Percentiles rank a stretch among this genome's conserved stretches.
phyloP scores from a whole-genome alignment of 1,139 yeast genomes.

The Lodderomyces margitis region DNA sequence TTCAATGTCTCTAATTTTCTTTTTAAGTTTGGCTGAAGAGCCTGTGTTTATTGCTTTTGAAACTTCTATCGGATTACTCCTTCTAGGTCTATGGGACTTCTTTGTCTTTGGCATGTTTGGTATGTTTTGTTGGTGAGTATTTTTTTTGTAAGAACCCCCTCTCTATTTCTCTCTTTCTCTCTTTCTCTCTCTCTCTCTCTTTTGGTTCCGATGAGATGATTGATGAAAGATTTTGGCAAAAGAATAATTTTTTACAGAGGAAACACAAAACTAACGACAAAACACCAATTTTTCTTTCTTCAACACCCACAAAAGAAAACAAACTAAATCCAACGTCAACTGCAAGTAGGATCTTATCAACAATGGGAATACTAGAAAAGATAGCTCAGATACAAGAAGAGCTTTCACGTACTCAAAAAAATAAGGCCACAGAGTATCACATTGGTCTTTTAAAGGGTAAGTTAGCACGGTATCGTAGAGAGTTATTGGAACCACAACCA shows the following conservation, averaged over 20 bases:
- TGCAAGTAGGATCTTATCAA: constrained; percentile 5
- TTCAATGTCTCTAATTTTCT: constrained; percentile 83
- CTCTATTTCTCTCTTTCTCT: neutral
- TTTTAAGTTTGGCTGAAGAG: constrained; percentile 60
- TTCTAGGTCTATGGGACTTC: constrained; percentile 8
- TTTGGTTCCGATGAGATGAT: too few relatives aligned
- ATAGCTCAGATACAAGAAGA: constrained; percentile 91
- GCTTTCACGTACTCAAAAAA: constrained; percentile 91
- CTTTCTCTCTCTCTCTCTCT: neutral
- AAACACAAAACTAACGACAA: too few relatives aligned
- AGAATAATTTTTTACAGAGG: too few relatives aligned
- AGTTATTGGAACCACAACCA: constrained; percentile 85
- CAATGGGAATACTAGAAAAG: constrained; percentile 55
- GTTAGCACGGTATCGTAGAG: constrained; percentile 90
- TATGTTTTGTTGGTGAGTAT: neutral
- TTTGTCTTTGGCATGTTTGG: constrained; percentile 5
- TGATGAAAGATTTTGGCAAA: too few relatives aligned
- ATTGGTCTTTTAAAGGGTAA: constrained; percentile 92
- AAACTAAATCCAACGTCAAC: neutral
- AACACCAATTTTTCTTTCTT: neutral
- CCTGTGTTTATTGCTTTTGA: constrained; percentile 36
- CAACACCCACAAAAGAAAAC: neutral
- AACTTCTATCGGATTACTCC: constrained; percentile 22
- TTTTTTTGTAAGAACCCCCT: too few relatives aligned
- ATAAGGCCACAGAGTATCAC: constrained; percentile 97